Evolutionary conservation across 768 basidiomycete genomes (phyloP).

Genomic region (Mycena belliarum): DNA sequence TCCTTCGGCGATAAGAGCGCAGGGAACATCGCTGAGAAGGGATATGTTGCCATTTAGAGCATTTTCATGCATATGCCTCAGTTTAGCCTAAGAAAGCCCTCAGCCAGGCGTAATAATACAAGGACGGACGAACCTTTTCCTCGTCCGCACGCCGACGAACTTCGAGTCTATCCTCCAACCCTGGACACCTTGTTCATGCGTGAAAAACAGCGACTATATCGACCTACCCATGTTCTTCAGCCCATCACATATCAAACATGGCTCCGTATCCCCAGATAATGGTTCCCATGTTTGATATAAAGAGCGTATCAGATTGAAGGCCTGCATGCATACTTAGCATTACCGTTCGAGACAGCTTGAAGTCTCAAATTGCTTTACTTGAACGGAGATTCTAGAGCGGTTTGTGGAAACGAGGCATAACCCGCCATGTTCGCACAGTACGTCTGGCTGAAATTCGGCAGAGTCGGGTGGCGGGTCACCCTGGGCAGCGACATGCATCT

Average conservation of each 20-base stretch:
- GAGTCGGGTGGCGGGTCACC: slow-evolving; percentile 71
- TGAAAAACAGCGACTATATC: slow-evolving; percentile 12
- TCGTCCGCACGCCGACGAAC: slow-evolving; percentile 69
- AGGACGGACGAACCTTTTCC: slow-evolving; percentile 86
- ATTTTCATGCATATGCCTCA: slow-evolving; percentile 64
- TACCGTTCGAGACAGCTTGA: no score
- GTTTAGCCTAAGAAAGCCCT: slow-evolving; percentile 48
- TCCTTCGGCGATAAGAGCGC: slow-evolving; percentile 57
- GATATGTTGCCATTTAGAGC: slow-evolving; percentile 45
- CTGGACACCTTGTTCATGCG: no score
- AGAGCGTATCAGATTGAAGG: slow-evolving; percentile 50
- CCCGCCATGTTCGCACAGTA: slow-evolving; percentile 71
- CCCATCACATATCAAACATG: slow-evolving; percentile 66
- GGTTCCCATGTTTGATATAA: slow-evolving; percentile 72
- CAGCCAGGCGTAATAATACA: background rate
- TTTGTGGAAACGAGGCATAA: slow-evolving; percentile 55
- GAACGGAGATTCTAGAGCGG: slow-evolving; percentile 61
- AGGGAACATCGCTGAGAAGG: slow-evolving; percentile 50
- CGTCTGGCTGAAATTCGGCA: slow-evolving; percentile 54
- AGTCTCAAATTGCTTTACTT: slow-evolving; percentile 41
- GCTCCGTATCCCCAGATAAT: slow-evolving; percentile 46
- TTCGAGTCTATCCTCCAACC: slow-evolving; percentile 56
- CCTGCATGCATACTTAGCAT: slow-evolving; percentile 41
- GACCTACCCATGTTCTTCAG: slow-evolving; percentile 48
- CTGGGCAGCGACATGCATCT: slow-evolving; percentile 64